phyloP scores from a whole-genome alignment of 148 eudicot species.

The Amaranthus palmeri region DNA sequence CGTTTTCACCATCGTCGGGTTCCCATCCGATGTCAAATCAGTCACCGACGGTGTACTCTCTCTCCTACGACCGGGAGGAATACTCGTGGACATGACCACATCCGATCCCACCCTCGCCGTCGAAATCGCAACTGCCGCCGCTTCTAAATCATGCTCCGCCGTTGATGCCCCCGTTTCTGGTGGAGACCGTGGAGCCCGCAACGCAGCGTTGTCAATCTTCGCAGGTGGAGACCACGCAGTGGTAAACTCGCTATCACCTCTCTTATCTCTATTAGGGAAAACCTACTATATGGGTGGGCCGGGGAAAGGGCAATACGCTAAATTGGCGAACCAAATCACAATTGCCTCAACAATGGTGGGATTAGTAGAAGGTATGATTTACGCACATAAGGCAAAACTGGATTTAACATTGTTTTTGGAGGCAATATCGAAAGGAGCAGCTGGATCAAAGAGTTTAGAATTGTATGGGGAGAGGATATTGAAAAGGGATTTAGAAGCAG shows the following conservation, averaged over 20 bases:
- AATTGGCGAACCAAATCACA: constrained; percentile 73
- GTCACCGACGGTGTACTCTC: constrained; percentile 60
- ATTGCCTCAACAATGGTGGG: constrained; percentile 82
- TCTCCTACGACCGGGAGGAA: constrained; percentile 43
- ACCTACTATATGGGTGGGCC: constrained; percentile 88
- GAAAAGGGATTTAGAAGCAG: constrained; percentile 71
- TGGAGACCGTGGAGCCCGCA: constrained; percentile 75
- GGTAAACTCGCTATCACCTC: constrained; percentile 35
- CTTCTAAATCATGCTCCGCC: constrained; percentile 36
- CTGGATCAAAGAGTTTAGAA: constrained; percentile 81
- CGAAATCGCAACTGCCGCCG: constrained; percentile 41
- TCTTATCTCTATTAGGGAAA: constrained; percentile 51
- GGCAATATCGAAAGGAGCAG: constrained; percentile 80
- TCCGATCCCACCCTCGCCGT: constrained; percentile 80
- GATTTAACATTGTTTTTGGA: constrained; percentile 40
- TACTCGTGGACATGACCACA: constrained; percentile 91
- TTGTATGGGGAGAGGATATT: constrained; percentile 69
- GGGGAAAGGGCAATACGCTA: constrained; percentile 79
- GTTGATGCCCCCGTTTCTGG: constrained; percentile 97
- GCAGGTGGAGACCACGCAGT: constrained; percentile 65
- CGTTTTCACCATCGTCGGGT: constrained; percentile 94
- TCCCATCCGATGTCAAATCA: constrained; percentile 84
- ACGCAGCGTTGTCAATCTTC: constrained; percentile 61
- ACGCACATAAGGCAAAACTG: constrained; percentile 62
- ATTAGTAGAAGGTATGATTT: constrained; percentile 66